phyloP scores from a whole-genome alignment of 441 rosid species.

The Pelargonium myrrhifolium region DNA sequence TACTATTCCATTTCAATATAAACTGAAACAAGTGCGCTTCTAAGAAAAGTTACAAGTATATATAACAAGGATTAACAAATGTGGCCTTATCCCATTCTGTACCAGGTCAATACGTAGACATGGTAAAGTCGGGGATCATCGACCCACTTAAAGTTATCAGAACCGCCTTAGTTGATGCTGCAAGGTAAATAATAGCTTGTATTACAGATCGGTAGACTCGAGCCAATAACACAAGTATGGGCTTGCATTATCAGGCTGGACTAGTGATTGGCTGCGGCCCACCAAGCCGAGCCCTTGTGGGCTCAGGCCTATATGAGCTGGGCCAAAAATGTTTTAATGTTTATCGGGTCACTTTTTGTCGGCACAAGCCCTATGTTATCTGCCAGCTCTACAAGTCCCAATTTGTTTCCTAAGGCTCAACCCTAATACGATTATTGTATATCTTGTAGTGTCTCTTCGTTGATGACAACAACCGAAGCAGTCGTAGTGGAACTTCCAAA shows the following conservation, averaged over 20 bases:
- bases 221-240: no score
- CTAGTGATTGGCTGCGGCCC: no score
- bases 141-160: conserved; percentile 85
- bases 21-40: neutral
- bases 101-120: conserved; percentile 67
- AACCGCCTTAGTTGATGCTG: conserved; percentile 78
- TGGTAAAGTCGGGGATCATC: conserved; percentile 80
- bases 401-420: neutral
- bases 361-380: no score
- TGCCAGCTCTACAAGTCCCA: neutral
- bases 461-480: conserved; percentile 82
- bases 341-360: no score
- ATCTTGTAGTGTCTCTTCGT: conserved; percentile 47
- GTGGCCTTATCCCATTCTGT: neutral
- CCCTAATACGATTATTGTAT: neutral
- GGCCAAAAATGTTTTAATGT: no score
- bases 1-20: conserved; percentile 5
- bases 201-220: no score
- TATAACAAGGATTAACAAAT: neutral
- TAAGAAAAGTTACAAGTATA: neutral
- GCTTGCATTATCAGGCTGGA: no score
- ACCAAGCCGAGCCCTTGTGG: no score
- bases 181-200: conserved; percentile 80
- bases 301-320: no score
- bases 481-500: conserved; percentile 38